Evolutionary conservation across 495 filamentous ascomycete species (phyloP).

Genomic region (Penicillium soppii): DNA sequence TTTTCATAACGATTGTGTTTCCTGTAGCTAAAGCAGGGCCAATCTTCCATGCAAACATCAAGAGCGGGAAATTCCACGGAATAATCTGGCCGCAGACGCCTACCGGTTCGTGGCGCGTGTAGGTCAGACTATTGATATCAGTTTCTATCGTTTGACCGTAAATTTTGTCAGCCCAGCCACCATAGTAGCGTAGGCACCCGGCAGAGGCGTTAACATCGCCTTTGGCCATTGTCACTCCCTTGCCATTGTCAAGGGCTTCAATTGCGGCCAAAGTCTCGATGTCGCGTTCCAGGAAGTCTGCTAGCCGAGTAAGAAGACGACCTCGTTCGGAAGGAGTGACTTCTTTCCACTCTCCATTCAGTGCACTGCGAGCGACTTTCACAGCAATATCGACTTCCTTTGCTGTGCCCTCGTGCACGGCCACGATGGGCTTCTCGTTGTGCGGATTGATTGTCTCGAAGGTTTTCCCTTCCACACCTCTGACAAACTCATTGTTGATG

Average conservation of each 20-base stretch:
- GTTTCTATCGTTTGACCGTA: slow-evolving; percentile 89
- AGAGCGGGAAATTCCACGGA: slow-evolving; percentile 86
- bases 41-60: slow-evolving; percentile 89
- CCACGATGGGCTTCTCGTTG: slow-evolving; percentile 6
- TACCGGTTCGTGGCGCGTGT: slow-evolving; percentile 71
- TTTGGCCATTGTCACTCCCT: slow-evolving; percentile 8
- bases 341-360: slow-evolving; percentile 1
- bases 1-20: slow-evolving; percentile 4
- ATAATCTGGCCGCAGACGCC: slow-evolving; percentile 83
- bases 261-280: slow-evolving; percentile 1
- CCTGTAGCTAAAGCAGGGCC: slow-evolving; percentile 62
- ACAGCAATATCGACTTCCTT: slow-evolving; percentile 5
- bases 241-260: slow-evolving; percentile 6
- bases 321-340: slow-evolving; percentile 3
- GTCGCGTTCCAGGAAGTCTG: slow-evolving; percentile 4
- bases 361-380: neutral
- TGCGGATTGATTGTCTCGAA: slow-evolving; percentile 9
- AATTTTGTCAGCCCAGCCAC: slow-evolving; percentile 24
- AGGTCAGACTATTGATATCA: slow-evolving; percentile 71
- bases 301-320: slow-evolving; percentile 1
- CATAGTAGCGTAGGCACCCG: slow-evolving; percentile 51
- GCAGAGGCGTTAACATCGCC: slow-evolving; percentile 28
- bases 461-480: slow-evolving; percentile 65
- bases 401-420: slow-evolving; percentile 5
- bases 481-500: slow-evolving; percentile 88